phyloP scores from a whole-genome alignment of 345 rosid genomes.

The Dimocarpus longan region DNA sequence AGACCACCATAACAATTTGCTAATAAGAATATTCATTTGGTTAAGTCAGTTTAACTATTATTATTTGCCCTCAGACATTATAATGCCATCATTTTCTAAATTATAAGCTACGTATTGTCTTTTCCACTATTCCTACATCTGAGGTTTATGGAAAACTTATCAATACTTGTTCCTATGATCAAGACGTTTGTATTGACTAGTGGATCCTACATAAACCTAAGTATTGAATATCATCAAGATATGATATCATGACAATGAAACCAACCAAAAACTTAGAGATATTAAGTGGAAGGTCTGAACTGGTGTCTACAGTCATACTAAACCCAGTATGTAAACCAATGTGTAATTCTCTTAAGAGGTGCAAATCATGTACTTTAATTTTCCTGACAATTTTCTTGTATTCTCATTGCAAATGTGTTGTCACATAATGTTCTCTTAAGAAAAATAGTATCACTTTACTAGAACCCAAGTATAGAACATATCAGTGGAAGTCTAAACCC shows the following conservation, averaged over 20 bases:
- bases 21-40: background rate
- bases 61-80: background rate
- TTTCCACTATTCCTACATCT: background rate
- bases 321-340: background rate
- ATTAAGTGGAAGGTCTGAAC: background rate
- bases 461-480: background rate
- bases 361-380: background rate
- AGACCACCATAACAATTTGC: background rate
- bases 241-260: background rate
- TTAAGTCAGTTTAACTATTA: background rate
- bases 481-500: background rate
- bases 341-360: background rate
- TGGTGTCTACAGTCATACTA: background rate
- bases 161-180: background rate
- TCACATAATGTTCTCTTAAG: background rate
- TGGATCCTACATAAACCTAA: background rate
- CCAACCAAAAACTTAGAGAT: background rate
- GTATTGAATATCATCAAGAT: background rate
- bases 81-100: background rate
- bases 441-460: background rate
- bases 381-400: background rate
- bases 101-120: background rate
- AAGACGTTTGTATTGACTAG: background rate
- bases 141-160: background rate
- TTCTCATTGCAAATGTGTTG: background rate